phyloP scores from a whole-genome alignment of 192 early-diverging fungal species.

The Gigaspora rosea region DNA sequence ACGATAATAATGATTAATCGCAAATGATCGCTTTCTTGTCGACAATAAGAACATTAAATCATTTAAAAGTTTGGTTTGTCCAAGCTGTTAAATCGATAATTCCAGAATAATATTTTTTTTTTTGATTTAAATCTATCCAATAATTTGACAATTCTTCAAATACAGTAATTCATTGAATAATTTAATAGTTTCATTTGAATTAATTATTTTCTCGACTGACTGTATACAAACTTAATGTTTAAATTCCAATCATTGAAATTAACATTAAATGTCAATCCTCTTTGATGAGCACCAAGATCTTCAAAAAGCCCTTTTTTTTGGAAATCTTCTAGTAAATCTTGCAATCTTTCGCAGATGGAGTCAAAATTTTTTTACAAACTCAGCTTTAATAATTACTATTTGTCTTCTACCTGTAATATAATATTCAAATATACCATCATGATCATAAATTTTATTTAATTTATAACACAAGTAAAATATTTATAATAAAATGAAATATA shows the following conservation, averaged over 20 bases:
- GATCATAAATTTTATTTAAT: slow-evolving; percentile 25
- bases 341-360: not conserved
- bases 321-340: not conserved
- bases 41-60: slow-evolving; percentile 21
- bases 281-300: not conserved
- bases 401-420: slow-evolving; percentile 6
- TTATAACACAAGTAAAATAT: slow-evolving; percentile 18
- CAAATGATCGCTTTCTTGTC: not conserved
- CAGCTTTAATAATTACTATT: slow-evolving; percentile 22
- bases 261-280: slow-evolving; percentile 1
- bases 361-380: slow-evolving; percentile 11
- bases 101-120: not conserved
- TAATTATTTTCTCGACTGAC: not conserved
- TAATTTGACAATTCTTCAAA: slow-evolving; percentile 24
- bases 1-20: slow-evolving; percentile 3
- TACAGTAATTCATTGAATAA: not conserved
- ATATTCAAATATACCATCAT: slow-evolving; percentile 21
- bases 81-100: slow-evolving; percentile 18
- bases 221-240: slow-evolving; percentile 9
- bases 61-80: slow-evolving; percentile 15
- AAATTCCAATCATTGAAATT: slow-evolving; percentile 13
- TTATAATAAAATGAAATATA: slow-evolving; percentile 26
- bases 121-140: not conserved
- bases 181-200: not conserved
- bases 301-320: slow-evolving; percentile 14